Evolutionary conservation across 1,284 basidiomycete species (phyloP).

Genomic region (Mycosarcoma maydis): DNA sequence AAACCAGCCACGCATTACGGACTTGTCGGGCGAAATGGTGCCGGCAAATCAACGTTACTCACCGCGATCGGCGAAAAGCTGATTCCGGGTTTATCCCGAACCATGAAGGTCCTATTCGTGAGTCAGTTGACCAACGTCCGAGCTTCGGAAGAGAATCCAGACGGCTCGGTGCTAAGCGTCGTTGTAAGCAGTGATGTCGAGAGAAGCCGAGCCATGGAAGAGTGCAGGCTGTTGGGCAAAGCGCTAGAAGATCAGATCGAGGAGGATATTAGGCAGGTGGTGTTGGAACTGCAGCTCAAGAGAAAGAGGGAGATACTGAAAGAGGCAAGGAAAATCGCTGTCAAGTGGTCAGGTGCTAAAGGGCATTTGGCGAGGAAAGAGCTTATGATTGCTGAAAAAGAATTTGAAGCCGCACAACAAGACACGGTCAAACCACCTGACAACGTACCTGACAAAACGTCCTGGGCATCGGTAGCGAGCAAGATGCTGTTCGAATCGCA

Average conservation of each 20-base stretch:
- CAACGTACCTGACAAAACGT: constrained; percentile 33
- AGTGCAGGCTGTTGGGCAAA: constrained; percentile 57
- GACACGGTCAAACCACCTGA: neutral
- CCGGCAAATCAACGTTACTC: constrained; percentile 72
- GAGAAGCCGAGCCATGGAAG: constrained; percentile 54
- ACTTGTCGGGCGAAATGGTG: constrained; percentile 73
- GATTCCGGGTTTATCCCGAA: constrained; percentile 72
- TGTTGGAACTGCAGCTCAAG: constrained; percentile 55
- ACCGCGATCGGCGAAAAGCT: constrained; percentile 69
- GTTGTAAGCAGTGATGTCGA: constrained; percentile 68
- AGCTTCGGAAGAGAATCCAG: constrained; percentile 17
- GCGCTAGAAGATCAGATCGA: constrained; percentile 63
- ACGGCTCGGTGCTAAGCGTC: constrained; percentile 60
- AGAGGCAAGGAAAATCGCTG: constrained; percentile 72
- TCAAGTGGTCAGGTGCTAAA: constrained; percentile 73
- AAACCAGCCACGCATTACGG: constrained; percentile 72
- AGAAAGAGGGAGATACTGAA: constrained; percentile 68
- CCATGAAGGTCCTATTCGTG: constrained; percentile 72
- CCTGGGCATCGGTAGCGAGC: constrained; percentile 60
- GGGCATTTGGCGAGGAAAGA: constrained; percentile 74
- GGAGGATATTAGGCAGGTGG: constrained; percentile 47
- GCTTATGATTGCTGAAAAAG: constrained; percentile 68
- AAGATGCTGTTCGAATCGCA: constrained; percentile 66
- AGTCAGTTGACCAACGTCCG: constrained; percentile 69
- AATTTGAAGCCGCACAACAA: constrained; percentile 63